Conservation (phyloP, 371 early-diverging fungal species). For the Zopfochytrium polystomum region DNA sequence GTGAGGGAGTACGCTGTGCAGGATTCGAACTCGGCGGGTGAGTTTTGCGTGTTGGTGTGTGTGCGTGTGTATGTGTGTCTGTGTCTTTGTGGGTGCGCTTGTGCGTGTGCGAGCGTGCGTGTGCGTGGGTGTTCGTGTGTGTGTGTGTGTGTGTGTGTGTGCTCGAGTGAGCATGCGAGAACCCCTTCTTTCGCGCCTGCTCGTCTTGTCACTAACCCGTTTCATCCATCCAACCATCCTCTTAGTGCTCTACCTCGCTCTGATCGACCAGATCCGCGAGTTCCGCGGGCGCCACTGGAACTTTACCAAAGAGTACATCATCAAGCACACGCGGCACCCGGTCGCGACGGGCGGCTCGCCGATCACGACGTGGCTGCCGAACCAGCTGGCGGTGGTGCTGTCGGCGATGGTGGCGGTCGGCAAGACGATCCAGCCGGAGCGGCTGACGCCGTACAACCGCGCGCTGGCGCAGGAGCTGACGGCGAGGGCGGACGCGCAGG, state of each 20-base stretch:
- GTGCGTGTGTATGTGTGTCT: no score
- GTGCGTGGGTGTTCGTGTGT: no score
- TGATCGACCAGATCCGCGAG: constrained; percentile 80
- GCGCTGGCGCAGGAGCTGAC: constrained; percentile 53
- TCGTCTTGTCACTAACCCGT: no score
- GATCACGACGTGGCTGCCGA: constrained; percentile 68
- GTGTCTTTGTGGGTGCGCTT: no score
- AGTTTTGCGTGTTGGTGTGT: no score
- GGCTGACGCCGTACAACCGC: constrained; percentile 55
- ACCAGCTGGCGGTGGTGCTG: constrained; percentile 66
- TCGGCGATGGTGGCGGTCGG: constrained; percentile 44
- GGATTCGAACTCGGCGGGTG: constrained; percentile 35
- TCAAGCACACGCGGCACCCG: constrained; percentile 70
- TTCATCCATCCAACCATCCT: no score
- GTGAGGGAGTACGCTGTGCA: constrained; percentile 45
- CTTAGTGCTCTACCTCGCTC: constrained; percentile 69
- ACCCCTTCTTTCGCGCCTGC: no score
- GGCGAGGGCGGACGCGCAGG: constrained; percentile 60
- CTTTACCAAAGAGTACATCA: constrained; percentile 83
- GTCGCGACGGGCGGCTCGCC: constrained; percentile 68
- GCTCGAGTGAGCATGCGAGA: no score
- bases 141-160: no score
- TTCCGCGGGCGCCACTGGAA: constrained; percentile 86
- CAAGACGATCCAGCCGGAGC: constrained; percentile 21
- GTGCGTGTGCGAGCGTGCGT: no score